These are phyloP conservation scores for Scedosporium boydii DNA, from an alignment of 2,329 filamentous ascomycete species.

Conservation along the genomic window DNA sequence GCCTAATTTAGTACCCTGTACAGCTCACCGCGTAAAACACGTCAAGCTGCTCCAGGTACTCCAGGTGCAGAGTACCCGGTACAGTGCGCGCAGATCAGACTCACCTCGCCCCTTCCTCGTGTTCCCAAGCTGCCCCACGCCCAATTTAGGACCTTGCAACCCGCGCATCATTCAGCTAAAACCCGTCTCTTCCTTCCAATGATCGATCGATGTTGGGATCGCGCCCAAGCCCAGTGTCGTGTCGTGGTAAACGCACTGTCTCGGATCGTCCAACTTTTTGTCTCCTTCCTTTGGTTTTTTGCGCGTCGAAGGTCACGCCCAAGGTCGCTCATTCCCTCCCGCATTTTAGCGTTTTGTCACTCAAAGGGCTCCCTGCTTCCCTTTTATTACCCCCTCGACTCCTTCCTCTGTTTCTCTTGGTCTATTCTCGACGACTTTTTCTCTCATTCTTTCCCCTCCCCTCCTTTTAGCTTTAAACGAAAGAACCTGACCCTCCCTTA, in stretches of 20 bases:
- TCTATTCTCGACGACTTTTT: not conserved
- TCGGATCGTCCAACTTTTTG: not conserved
- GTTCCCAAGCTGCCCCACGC: not conserved
- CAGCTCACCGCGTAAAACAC: slow-evolving; percentile 1
- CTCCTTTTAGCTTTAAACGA: not conserved
- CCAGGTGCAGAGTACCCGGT: not conserved
- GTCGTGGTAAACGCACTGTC: not conserved
- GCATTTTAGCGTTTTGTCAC: no score
- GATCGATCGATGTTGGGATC: no score
- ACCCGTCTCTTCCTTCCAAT: no score
- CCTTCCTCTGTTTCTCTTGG: no score
- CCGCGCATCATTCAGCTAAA: no score
- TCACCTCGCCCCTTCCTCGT: not conserved
- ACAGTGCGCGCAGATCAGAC: not conserved
- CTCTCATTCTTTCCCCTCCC: not conserved
- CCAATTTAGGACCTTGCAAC: not conserved
- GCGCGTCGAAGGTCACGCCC: not conserved
- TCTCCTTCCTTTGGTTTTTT: not conserved
- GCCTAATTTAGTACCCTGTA: not conserved
- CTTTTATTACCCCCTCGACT: no score
- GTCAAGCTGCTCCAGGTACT: not conserved
- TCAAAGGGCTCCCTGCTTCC: no score
- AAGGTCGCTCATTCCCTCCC: no score
- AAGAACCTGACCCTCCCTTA: not conserved
- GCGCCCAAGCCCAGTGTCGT: not conserved